phyloP scores from a whole-genome alignment of 208 protist genomes.

The Leptomonas pyrrhocoris region DNA sequence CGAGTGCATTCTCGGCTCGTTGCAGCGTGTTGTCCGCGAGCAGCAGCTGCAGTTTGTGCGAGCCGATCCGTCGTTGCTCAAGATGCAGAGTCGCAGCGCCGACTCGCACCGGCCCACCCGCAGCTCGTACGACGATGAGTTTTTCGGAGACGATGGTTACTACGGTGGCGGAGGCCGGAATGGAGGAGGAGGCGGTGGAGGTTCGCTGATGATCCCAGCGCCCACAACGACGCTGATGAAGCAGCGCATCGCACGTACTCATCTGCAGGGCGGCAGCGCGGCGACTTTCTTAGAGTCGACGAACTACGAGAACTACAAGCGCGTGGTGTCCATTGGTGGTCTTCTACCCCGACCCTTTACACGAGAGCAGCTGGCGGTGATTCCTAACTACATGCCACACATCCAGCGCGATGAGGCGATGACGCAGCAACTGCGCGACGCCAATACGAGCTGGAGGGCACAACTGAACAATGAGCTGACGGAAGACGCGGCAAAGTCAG shows the following conservation, averaged over 20 bases:
- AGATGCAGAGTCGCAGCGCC: background rate
- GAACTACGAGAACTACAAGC: conserved; percentile 79
- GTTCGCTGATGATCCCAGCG: background rate
- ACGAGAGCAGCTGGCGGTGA: conserved; percentile 34
- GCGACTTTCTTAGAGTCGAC: conserved; percentile 57
- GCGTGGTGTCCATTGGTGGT: conserved; percentile 64
- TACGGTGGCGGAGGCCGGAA: background rate
- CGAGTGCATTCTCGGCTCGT: conserved; percentile 52
- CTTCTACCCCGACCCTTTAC: conserved; percentile 66
- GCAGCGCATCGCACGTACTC: conserved; percentile 6
- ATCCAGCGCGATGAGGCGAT: conserved; percentile 46
- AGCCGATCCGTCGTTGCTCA: conserved; percentile 41
- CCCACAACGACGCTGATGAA: conserved; percentile 23
- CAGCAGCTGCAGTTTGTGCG: conserved; percentile 76
- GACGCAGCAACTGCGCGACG: conserved; percentile 13
- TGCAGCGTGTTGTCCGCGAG: conserved; percentile 78
- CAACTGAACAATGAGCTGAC: conserved; percentile 3
- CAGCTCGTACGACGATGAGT: conserved; percentile 1
- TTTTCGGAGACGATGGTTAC: background rate
- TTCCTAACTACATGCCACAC: conserved; percentile 65
- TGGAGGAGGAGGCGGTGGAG: background rate
- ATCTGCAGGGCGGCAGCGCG: conserved; percentile 13
- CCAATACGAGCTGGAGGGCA: background rate
- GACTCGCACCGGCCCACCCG: background rate
- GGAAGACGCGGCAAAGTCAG: background rate